These are phyloP conservation scores for Neodidymelliopsis sp. DNA, from an alignment of 2,329 filamentous ascomycete genomes.

Conservation along the genomic window DNA sequence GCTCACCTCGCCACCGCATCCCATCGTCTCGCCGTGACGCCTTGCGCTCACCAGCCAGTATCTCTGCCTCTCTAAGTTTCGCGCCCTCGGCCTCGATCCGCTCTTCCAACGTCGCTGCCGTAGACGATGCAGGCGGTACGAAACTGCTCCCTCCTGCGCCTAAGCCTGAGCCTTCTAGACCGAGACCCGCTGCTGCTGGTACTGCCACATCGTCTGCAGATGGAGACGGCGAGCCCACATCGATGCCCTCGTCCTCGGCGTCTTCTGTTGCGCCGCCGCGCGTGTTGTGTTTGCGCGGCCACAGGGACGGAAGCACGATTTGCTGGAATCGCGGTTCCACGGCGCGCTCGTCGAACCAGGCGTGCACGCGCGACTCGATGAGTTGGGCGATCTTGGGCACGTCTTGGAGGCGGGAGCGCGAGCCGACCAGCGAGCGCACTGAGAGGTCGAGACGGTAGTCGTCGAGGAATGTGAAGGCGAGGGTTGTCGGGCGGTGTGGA, in stretches of 20 bases:
- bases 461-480: constrained; percentile 92
- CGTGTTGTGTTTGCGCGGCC: constrained; percentile 85
- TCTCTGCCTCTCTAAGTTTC: constrained; percentile 48
- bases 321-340: constrained; percentile 89
- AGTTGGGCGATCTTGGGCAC: constrained; percentile 89
- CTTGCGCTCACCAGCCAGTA: constrained; percentile 39
- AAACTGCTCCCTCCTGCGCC: too few relatives aligned
- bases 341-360: constrained; percentile 87
- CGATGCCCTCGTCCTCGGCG: constrained; percentile 25
- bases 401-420: constrained; percentile 80
- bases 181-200: neutral
- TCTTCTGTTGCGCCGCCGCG: constrained; percentile 69
- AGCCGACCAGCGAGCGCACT: constrained; percentile 79
- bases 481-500: constrained; percentile 72
- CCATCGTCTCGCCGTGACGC: constrained; percentile 19
- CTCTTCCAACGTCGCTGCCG: constrained; percentile 8
- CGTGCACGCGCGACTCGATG: constrained; percentile 79
- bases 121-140: neutral
- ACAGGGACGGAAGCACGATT: constrained; percentile 81
- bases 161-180: neutral
- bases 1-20: constrained; percentile 40
- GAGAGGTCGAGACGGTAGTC: constrained; percentile 87
- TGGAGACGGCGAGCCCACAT: neutral
- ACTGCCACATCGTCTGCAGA: constrained; percentile 22
- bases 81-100: constrained; percentile 44